Evolutionary conservation across 208 protist genomes (phyloP).

Genomic region (Trichomonas vaginalis): DNA sequence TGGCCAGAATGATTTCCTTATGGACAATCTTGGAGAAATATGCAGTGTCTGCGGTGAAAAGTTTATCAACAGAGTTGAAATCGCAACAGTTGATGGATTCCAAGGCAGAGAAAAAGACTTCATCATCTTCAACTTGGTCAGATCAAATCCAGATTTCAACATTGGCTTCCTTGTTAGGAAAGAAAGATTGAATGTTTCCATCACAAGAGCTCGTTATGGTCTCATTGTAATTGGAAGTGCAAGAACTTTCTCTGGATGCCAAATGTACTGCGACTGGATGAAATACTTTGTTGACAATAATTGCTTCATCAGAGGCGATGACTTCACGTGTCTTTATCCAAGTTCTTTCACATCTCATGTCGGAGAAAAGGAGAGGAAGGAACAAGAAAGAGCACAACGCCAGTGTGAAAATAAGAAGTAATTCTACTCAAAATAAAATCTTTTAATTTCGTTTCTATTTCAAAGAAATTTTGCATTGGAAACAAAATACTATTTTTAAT

Average conservation of each 20-base stretch:
- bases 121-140: background rate
- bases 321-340: too few relatives aligned
- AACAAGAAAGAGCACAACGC: too few relatives aligned
- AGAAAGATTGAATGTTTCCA: background rate
- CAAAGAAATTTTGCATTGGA: too few relatives aligned
- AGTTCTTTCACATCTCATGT: too few relatives aligned
- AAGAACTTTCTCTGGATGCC: background rate
- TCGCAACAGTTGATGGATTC: constrained; percentile 6
- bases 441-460: too few relatives aligned
- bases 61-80: background rate
- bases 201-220: background rate
- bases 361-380: too few relatives aligned
- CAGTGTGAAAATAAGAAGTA: too few relatives aligned
- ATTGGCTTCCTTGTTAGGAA: background rate
- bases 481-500: too few relatives aligned
- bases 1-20: background rate
- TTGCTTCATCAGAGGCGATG: background rate
- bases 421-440: too few relatives aligned
- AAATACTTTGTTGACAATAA: background rate
- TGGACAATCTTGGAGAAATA: background rate
- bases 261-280: background rate
- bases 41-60: background rate
- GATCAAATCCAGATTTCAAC: background rate
- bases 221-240: background rate
- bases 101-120: background rate